These are phyloP conservation scores for Bertia moriformis DNA, from an alignment of 2,329 filamentous ascomycete genomes.

Conservation along the genomic window DNA sequence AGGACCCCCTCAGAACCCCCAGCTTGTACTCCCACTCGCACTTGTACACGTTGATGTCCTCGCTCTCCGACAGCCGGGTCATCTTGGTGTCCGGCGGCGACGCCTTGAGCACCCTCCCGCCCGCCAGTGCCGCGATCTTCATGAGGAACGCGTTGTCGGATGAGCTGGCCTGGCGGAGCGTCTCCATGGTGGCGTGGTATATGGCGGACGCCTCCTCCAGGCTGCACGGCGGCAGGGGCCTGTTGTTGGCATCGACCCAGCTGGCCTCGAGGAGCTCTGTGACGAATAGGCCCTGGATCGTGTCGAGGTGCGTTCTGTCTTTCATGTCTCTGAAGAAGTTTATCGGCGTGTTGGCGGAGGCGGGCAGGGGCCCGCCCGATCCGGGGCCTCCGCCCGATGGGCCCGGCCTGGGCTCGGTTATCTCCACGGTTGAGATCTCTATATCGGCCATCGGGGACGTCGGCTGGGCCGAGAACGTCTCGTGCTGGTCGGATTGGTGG, in stretches of 20 bases:
- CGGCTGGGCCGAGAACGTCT: too few species aligned
- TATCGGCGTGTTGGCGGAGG: background rate
- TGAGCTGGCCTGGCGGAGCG: conserved; percentile 28
- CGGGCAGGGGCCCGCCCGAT: too few species aligned
- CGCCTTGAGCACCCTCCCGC: conserved; percentile 32
- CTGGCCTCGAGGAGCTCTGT: conserved; percentile 30
- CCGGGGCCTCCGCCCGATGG: too few species aligned
- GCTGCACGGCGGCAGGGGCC: conserved; percentile 22
- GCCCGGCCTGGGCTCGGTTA: too few species aligned
- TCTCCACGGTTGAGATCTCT: too few species aligned
- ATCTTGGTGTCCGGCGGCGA: conserved; percentile 22
- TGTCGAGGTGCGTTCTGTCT: conserved; percentile 39
- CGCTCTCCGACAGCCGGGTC: conserved; percentile 24
- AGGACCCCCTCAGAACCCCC: conserved; percentile 8
- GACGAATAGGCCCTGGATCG: conserved; percentile 38
- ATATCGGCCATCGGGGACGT: too few species aligned
- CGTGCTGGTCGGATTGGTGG: too few species aligned
- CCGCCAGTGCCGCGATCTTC: conserved; percentile 41
- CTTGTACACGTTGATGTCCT: too few species aligned
- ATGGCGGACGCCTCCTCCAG: conserved; percentile 39
- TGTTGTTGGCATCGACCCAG: conserved; percentile 34
- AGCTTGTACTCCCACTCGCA: conserved; percentile 3
- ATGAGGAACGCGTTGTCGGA: conserved; percentile 41
- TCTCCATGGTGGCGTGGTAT: conserved; percentile 35
- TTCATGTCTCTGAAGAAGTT: conserved; percentile 10